Evolutionary conservation across 106 monocot genomes (phyloP).

Genomic region (Allium fistulosum): DNA sequence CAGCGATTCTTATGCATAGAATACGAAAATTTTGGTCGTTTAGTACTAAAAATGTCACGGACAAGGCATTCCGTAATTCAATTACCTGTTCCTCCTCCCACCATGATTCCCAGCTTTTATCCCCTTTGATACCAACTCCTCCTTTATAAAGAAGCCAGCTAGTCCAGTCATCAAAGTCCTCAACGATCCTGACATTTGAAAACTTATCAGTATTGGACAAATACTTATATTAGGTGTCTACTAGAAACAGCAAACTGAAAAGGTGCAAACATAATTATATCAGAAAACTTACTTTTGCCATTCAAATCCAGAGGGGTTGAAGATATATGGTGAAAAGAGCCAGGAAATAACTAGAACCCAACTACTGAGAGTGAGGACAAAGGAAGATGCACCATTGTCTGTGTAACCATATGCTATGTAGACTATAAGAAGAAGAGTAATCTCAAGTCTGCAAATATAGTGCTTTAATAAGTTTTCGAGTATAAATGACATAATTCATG

Average conservation of each 20-base stretch:
- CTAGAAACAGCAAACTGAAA: background rate
- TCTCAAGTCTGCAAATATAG: constrained; percentile 63
- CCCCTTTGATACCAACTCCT: constrained; percentile 86
- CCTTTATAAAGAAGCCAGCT: constrained; percentile 89
- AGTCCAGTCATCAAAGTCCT: constrained; percentile 96
- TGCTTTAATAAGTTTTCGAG: background rate
- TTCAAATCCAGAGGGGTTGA: constrained; percentile 97
- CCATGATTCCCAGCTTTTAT: constrained; percentile 97
- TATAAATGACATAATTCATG: too few relatives aligned
- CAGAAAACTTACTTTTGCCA: constrained; percentile 82
- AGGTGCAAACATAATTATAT: background rate
- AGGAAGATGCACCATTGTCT: constrained; percentile 57
- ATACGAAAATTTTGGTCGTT: too few relatives aligned
- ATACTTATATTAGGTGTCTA: background rate
- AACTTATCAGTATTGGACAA: constrained; percentile 1
- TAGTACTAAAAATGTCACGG: background rate
- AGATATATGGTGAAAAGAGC: constrained; percentile 97
- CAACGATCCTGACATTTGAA: constrained; percentile 61
- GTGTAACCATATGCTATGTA: constrained; percentile 93
- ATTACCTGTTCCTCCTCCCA: constrained; percentile 95
- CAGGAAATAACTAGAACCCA: constrained; percentile 93
- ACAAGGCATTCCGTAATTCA: background rate
- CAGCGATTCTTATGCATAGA: too few relatives aligned
- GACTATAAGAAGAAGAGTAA: constrained; percentile 81
- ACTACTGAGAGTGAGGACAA: constrained; percentile 82